Evolutionary conservation across 495 filamentous ascomycete species (phyloP).

Genomic region (Penicillium lividum): DNA sequence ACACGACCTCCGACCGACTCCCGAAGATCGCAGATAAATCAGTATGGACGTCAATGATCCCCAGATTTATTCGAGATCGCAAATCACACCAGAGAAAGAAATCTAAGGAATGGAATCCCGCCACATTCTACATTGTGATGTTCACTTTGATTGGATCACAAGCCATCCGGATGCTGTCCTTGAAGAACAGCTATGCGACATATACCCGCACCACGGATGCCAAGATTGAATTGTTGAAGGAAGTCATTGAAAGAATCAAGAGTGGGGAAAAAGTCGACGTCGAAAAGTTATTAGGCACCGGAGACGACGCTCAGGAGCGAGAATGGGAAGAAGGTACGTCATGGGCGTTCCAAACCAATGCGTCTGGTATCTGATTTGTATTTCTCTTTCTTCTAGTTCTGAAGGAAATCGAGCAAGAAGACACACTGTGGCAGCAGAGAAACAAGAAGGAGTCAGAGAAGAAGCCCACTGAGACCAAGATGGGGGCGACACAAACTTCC

Average conservation of each 20-base stretch:
- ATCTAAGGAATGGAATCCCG: constrained; percentile 84
- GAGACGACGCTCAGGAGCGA: constrained; percentile 70
- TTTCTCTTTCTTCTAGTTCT: constrained; percentile 53
- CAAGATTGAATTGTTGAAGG: constrained; percentile 72
- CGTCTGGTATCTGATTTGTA: constrained; percentile 13
- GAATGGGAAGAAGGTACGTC: constrained; percentile 83
- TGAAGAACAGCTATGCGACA: constrained; percentile 71
- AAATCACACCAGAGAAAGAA: constrained; percentile 39
- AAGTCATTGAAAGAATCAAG: constrained; percentile 81
- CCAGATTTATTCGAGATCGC: constrained; percentile 46
- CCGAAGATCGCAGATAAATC: constrained; percentile 64
- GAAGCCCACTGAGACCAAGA: constrained; percentile 10
- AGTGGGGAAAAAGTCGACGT: constrained; percentile 90
- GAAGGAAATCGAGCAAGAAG: constrained; percentile 77
- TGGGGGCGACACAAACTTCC: constrained; percentile 11
- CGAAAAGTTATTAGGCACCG: constrained; percentile 76
- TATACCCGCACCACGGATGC: constrained; percentile 76
- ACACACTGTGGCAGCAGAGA: constrained; percentile 58
- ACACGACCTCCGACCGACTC: constrained; percentile 39
- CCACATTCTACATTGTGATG: constrained; percentile 88
- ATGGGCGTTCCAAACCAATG: not conserved
- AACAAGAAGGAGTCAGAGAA: constrained; percentile 16
- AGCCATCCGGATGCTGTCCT: constrained; percentile 83
- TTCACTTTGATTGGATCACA: constrained; percentile 91
- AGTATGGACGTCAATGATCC: constrained; percentile 72